phyloP scores from a whole-genome alignment of 2,329 filamentous ascomycete species.

The Tolypocladium sp. region DNA sequence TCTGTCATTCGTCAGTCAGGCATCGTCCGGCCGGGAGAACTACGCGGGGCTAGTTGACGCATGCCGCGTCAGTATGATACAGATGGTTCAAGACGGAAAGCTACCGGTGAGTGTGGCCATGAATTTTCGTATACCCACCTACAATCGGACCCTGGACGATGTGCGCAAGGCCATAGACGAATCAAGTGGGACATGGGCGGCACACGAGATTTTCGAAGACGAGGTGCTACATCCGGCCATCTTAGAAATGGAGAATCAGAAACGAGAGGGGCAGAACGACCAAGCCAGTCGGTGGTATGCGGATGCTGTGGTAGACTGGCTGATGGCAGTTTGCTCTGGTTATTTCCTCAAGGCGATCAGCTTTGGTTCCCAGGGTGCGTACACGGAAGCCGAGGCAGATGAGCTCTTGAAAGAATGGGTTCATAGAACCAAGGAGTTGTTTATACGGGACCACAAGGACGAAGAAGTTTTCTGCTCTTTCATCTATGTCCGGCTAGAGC shows the following conservation, averaged over 20 bases:
- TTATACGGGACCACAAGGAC: neutral
- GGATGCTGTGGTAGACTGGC: neutral
- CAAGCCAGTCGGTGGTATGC: neutral
- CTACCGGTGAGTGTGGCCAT: neutral
- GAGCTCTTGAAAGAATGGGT: neutral
- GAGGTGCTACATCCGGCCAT: neutral
- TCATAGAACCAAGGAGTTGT: neutral
- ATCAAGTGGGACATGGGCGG: neutral
- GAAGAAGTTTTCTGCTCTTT: neutral
- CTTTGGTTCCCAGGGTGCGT: neutral
- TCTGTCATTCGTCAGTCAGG: neutral
- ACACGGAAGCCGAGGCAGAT: neutral
- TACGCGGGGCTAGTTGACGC: neutral
- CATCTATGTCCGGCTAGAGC: neutral
- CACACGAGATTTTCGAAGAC: neutral
- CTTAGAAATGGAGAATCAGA: neutral
- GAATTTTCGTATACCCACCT: neutral
- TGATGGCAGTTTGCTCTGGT: neutral
- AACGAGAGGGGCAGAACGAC: neutral
- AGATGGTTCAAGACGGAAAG: neutral
- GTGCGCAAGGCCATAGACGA: neutral
- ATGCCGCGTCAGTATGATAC: neutral
- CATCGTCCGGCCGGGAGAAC: neutral
- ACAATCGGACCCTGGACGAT: neutral
- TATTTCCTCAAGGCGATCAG: neutral